A percentile compares a stretch with the other conserved stretches of the same genome.
phyloP scores from a whole-genome alignment of 164 flowering plant species.

The Hamamelis virginiana region DNA sequence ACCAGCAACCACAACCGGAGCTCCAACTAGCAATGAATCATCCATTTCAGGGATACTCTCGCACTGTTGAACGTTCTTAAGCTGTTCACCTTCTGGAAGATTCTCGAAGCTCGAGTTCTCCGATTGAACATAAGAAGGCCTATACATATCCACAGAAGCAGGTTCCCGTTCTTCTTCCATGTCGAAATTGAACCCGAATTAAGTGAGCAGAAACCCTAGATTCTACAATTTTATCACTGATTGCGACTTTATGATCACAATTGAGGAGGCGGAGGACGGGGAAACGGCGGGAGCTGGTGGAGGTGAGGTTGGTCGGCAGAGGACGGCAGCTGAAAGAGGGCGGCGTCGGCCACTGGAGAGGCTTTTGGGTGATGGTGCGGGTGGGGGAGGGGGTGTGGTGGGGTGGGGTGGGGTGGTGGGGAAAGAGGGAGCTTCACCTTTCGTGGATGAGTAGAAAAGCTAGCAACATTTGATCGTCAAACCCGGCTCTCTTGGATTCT shows the following conservation, averaged over 20 bases:
- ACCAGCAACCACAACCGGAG: conserved; percentile 16
- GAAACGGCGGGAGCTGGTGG: no score
- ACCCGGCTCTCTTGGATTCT: not conserved
- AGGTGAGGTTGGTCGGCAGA: not conserved
- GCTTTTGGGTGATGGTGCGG: not conserved
- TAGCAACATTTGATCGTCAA: not conserved
- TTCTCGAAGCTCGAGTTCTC: not conserved
- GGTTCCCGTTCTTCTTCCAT: conserved; percentile 3
- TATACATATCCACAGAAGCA: not conserved
- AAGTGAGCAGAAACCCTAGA: conserved; percentile 12
- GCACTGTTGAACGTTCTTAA: conserved; percentile 19
- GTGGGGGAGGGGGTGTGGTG: no score
- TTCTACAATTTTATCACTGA: not conserved
- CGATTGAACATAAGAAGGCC: conserved; percentile 8
- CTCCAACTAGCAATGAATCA: conserved; percentile 36
- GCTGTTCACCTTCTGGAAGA: conserved; percentile 5
- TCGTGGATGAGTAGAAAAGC: not conserved
- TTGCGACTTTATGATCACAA: not conserved
- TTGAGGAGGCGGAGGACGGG: not conserved
- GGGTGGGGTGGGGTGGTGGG: no score
- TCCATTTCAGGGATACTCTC: conserved; percentile 21
- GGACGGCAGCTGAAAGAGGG: conserved; percentile 7
- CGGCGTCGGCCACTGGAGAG: not conserved
- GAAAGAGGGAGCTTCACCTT: no score
- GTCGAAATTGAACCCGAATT: not conserved